phyloP scores from a whole-genome alignment of 192 early-diverging fungal species.

The Bifiguratus adelaidae region DNA sequence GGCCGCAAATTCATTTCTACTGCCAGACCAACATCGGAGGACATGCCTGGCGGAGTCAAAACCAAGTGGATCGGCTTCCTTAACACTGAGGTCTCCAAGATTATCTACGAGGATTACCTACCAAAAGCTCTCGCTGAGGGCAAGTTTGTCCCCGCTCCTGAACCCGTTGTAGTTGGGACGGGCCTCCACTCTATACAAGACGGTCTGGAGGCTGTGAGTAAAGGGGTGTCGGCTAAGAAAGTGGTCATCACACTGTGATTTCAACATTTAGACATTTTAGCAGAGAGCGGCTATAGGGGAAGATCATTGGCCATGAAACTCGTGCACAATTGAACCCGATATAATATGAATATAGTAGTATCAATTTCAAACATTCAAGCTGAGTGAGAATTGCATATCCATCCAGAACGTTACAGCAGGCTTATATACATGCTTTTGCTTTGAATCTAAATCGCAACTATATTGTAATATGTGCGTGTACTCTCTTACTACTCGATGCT shows the following conservation, averaged over 20 bases:
- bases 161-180: neutral
- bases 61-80: neutral
- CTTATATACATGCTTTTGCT: too few species aligned
- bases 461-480: too few species aligned
- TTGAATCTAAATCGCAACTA: too few species aligned
- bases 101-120: neutral
- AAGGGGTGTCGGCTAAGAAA: slow-evolving; percentile 1
- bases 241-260: neutral
- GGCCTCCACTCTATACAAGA: neutral
- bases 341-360: too few species aligned
- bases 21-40: neutral
- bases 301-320: too few species aligned
- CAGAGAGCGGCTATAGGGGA: too few species aligned
- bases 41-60: neutral
- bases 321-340: too few species aligned
- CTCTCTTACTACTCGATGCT: too few species aligned
- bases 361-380: too few species aligned
- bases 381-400: too few species aligned
- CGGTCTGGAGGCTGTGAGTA: neutral
- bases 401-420: too few species aligned
- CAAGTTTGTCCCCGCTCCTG: neutral
- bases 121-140: neutral
- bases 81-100: neutral
- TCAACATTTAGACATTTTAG: too few species aligned
- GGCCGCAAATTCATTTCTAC: neutral